Conservation (phyloP, 495 filamentous ascomycete genomes). For the Tuber brumale region DNA sequence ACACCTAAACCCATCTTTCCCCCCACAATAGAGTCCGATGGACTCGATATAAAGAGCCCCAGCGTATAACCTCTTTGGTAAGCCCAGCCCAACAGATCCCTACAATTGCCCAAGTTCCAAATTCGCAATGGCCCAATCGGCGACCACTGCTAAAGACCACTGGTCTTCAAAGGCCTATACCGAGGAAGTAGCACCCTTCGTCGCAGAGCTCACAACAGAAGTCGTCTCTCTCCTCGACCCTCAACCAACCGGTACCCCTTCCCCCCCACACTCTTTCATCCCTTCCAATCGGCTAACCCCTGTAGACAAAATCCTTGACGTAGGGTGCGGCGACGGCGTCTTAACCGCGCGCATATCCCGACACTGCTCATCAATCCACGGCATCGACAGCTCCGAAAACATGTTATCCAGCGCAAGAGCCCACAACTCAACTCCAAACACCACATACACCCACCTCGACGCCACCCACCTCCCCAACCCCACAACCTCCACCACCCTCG, state of each 20-base stretch:
- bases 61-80: not conserved
- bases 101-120: not conserved
- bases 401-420: conserved; percentile 57
- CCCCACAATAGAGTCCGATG: not conserved
- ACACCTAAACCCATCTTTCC: not conserved
- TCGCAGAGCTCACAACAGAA: conserved; percentile 60
- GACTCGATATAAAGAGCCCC: not conserved
- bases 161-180: conserved; percentile 31
- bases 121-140: conserved; percentile 7
- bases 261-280: not conserved
- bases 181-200: conserved; percentile 54
- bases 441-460: conserved; percentile 47
- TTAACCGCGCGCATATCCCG: conserved; percentile 55
- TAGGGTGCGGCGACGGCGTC: conserved; percentile 70
- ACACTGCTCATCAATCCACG: conserved; percentile 50
- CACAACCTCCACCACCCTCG: not conserved
- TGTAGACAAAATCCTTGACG: conserved; percentile 58
- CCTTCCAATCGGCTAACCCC: conserved; percentile 14
- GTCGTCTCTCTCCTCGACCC: conserved; percentile 61
- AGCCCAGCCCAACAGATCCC: not conserved
- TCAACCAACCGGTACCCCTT: conserved; percentile 41
- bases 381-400: conserved; percentile 58
- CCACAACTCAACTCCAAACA: conserved; percentile 41
- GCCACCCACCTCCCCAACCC: conserved; percentile 46
- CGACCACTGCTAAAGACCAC: conserved; percentile 17